These are phyloP conservation scores for Torulaspora microellipsoides DNA, from an alignment of 805 yeast species.

Conservation along the genomic window DNA sequence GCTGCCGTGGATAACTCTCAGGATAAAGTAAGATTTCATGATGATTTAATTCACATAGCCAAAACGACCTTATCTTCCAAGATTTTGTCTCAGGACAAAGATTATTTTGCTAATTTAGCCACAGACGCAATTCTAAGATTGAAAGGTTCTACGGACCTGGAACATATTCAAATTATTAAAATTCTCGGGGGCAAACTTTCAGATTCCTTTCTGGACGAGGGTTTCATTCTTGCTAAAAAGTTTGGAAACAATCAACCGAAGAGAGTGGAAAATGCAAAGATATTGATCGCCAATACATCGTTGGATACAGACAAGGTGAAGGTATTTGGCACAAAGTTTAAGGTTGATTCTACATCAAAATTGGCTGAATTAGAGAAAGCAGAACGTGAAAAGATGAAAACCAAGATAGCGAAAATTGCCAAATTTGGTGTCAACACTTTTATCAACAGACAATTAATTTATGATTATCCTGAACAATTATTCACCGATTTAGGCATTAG, in stretches of 20 bases:
- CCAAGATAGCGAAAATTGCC: constrained; percentile 82
- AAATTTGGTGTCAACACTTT: constrained; percentile 84
- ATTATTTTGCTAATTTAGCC: constrained; percentile 80
- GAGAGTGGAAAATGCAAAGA: constrained; percentile 72
- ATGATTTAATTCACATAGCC: constrained; percentile 82
- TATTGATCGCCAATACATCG: constrained; percentile 91
- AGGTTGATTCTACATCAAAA: constrained; percentile 91
- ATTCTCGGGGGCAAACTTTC: constrained; percentile 88
- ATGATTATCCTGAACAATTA: constrained; percentile 96
- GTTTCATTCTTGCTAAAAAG: constrained; percentile 84
- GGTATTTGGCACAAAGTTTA: constrained; percentile 95
- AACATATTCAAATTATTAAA: constrained; percentile 89
- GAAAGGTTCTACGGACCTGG: constrained; percentile 81
- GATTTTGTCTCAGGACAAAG: constrained; percentile 91
- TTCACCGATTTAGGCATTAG: constrained; percentile 83
- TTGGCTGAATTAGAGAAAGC: constrained; percentile 92
- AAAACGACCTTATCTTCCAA: constrained; percentile 91
- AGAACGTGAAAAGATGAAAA: constrained; percentile 88
- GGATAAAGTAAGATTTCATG: constrained; percentile 55
- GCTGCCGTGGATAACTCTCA: constrained; percentile 70
- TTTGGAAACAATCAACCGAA: constrained; percentile 96
- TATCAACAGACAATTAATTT: constrained; percentile 92
- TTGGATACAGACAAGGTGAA: constrained; percentile 97
- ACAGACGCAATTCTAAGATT: constrained; percentile 90
- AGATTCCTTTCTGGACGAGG: constrained; percentile 94